Percentiles rank a stretch among this genome's conserved stretches.
Conservation (phyloP, 441 rosid species). For the Manihot esculenta region DNA sequence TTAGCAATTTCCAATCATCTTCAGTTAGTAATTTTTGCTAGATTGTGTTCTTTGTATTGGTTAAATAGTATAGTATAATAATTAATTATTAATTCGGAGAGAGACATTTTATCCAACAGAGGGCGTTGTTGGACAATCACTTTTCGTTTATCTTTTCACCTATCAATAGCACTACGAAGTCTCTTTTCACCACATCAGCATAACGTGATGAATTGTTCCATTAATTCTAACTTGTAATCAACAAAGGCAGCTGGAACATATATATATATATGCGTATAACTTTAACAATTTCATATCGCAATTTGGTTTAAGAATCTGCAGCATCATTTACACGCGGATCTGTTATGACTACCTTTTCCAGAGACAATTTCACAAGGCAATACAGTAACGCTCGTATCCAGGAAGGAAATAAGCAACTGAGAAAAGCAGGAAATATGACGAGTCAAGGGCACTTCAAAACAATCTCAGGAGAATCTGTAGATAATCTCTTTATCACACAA, state of each 20-base stretch:
- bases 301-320: neutral
- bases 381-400: neutral
- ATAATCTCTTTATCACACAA: neutral
- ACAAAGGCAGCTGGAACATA: too few species aligned
- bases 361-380: neutral
- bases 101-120: too few species aligned
- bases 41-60: too few species aligned
- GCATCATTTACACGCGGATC: neutral
- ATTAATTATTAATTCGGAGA: too few species aligned
- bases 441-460: neutral
- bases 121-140: too few species aligned
- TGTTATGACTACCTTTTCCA: neutral
- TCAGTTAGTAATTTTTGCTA: neutral
- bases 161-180: neutral
- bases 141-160: too few species aligned
- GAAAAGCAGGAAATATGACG: too few species aligned
- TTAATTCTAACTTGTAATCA: neutral
- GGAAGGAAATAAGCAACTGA: too few species aligned
- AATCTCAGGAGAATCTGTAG: neutral
- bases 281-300: neutral
- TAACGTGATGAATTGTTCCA: neutral
- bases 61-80: too few species aligned
- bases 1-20: neutral
- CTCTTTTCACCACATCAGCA: neutral
- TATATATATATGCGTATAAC: too few species aligned